phyloP scores from a whole-genome alignment of 2,329 filamentous ascomycete genomes.

The Beauveria caledonica region DNA sequence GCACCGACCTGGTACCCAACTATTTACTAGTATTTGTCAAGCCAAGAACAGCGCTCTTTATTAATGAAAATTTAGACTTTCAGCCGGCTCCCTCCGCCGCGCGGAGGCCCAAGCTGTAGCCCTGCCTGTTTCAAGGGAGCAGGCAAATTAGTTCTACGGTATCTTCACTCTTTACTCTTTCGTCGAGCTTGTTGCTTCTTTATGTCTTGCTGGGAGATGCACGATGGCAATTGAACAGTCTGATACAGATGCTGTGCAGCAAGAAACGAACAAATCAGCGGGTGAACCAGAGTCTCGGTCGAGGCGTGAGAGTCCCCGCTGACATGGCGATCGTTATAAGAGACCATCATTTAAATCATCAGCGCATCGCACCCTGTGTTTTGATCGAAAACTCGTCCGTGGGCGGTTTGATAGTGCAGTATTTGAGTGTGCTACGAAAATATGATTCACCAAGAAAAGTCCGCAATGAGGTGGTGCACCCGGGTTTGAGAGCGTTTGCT shows the following conservation, averaged over 20 bases:
- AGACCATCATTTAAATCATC: not conserved
- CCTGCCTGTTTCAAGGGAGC: not conserved
- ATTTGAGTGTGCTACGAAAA: not conserved
- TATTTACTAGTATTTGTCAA: not conserved
- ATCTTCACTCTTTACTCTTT: not conserved
- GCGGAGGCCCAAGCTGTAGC: not conserved
- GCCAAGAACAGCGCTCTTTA: not conserved
- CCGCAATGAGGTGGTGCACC: not conserved
- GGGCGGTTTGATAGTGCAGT: not conserved
- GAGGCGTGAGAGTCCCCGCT: not conserved
- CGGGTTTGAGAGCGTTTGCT: conserved; percentile 3
- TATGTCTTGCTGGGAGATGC: not conserved
- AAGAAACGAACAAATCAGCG: not conserved
- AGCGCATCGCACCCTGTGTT: not conserved
- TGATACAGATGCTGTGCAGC: not conserved
- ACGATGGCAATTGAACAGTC: not conserved
- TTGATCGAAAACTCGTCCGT: not conserved
- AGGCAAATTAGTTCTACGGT: not conserved
- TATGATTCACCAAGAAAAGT: not conserved
- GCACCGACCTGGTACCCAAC: not conserved
- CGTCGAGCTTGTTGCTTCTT: too few relatives aligned
- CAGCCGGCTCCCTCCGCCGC: not conserved
- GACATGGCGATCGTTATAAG: conserved; percentile 1
- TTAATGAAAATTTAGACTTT: not conserved
- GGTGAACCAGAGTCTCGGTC: not conserved